A percentile compares a stretch with the other conserved stretches of the same genome.
Conservation (phyloP, 2,329 filamentous ascomycete genomes). For the Sclerotinia subarctica region DNA sequence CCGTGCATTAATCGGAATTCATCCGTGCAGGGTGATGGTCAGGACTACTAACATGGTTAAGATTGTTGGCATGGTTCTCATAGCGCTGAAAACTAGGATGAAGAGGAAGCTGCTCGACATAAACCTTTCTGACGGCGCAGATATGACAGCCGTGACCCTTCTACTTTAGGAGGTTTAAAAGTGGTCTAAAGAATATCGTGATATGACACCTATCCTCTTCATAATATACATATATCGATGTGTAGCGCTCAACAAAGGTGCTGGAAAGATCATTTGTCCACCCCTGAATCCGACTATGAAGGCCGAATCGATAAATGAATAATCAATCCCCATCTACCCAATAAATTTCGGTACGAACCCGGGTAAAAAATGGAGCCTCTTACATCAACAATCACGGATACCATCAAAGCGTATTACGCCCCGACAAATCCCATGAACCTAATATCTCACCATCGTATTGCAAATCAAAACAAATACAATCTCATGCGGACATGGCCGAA, state of each 20-base stretch:
- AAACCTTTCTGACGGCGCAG: no score
- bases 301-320: neutral
- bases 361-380: neutral
- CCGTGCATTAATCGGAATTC: no score
- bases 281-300: no score
- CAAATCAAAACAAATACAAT: neutral
- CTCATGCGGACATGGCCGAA: neutral
- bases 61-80: no score
- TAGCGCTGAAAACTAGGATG: no score
- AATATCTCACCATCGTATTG: constrained; percentile 2
- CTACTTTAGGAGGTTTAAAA: neutral
- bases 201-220: neutral
- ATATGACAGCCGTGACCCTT: no score
- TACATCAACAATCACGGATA: neutral
- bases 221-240: no score
- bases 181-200: neutral
- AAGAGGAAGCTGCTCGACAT: no score
- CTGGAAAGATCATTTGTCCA: neutral
- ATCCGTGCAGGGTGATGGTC: no score
- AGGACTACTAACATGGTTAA: no score
- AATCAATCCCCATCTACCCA: neutral
- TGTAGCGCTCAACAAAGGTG: neutral
- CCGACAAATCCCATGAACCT: neutral
- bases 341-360: neutral
- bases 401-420: neutral